Conservation (phyloP, 768 basidiomycete genomes). For the Gloeopeniophorella convolvens region DNA sequence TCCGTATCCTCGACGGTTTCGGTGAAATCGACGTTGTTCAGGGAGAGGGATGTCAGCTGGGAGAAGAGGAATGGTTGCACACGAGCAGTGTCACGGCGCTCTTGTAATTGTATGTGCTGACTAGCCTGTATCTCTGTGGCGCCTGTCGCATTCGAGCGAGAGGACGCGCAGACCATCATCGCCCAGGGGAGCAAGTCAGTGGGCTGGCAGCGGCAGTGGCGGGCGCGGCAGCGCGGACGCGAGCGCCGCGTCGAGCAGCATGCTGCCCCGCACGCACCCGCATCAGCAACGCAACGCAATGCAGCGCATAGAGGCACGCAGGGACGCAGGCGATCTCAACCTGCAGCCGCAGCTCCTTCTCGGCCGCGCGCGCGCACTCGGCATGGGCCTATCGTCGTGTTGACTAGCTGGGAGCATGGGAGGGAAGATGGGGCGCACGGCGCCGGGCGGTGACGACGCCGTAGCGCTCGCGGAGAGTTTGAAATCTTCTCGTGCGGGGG, state of each 20-base stretch:
- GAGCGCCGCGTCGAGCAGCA: conserved; percentile 21
- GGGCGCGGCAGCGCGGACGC: background rate
- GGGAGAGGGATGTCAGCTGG: no score
- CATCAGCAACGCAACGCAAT: background rate
- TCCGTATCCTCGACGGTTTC: no score
- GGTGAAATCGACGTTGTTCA: no score
- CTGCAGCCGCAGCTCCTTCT: conserved; percentile 19
- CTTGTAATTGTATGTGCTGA: no score
- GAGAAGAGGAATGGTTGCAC: no score
- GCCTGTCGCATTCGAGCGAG: background rate
- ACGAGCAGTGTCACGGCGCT: no score
- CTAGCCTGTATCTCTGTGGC: background rate
- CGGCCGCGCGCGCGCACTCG: conserved; percentile 14
- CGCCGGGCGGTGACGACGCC: conserved; percentile 15
- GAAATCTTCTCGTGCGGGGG: conserved; percentile 10
- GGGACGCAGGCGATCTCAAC: conserved; percentile 18
- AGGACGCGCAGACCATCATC: background rate
- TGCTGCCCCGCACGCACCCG: background rate
- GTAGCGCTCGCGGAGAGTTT: conserved; percentile 19
- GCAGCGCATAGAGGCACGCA: background rate
- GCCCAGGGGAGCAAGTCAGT: background rate
- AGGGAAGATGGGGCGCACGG: background rate
- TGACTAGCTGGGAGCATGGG: background rate
- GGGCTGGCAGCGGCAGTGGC: no score
- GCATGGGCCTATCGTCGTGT: conserved; percentile 4